Evolutionary conservation across 2,329 filamentous ascomycete genomes (phyloP), one percentile per base, ranked within the genome.

Genomic region (Alternaria ethzedia): DNA sequence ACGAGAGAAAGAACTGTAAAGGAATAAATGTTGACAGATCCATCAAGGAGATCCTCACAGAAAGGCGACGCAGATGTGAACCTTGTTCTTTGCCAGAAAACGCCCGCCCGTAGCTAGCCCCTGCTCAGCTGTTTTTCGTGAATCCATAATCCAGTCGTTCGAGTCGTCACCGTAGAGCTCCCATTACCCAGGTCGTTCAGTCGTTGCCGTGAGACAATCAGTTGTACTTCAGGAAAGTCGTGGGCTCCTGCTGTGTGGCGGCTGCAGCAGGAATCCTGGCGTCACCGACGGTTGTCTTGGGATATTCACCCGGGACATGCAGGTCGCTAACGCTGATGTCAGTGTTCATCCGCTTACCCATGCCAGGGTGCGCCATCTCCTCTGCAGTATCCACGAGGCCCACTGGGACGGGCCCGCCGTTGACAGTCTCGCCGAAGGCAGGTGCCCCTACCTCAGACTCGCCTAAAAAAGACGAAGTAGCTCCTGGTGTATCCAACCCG

Each of bases 301-400:
- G 89, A 74, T 86, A 93, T 69, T 90, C 85, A 11, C 91, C 91
- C 4, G 91, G 91, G 17, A 93, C 86, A 73, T 91, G 89, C 54
- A 93, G 79, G 72, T 90, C 86, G 58, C 88, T 89, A 47, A 91
- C 87, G 26, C 79, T 83, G 25, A 83, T 73, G 65, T 83, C 81
- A 6, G 83, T 85, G 55, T 84, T 78, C 45, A 83, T 81, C 57
- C 83, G 75, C 26, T 79, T 70, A 4, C 44, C 43, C 36, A 84
- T 75, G 6, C 86, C 87, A 12, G 85, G 83, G 7, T 84, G 82
- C 67, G 85, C 75, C 25, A 75, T 65, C 20, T 57, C 59, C 13
- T 70, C 59, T 20, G 69, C 67, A 32, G 62, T 57, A 6, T 70
- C 64, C 11, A 69, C 57, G 12, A 70, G 32, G 13, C 63, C 69